Conservation (phyloP, 495 filamentous ascomycete species). For the Penicillium verhagenii region DNA sequence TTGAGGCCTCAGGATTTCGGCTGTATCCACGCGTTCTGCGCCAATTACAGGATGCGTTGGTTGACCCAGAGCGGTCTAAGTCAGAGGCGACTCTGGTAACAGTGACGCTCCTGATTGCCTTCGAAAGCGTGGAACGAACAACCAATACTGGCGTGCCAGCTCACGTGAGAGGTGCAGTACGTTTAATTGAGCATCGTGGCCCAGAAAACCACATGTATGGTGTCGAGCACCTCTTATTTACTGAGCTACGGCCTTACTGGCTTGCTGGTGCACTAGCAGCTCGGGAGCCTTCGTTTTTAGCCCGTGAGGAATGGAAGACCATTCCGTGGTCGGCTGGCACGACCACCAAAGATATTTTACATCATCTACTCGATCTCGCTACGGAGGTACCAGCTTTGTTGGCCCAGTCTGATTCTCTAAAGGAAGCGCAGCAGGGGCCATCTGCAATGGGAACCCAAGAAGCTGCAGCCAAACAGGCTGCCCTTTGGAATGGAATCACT, state of each 20-base stretch:
- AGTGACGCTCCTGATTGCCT: constrained; percentile 44
- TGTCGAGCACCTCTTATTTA: constrained; percentile 45
- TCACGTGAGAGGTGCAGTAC: constrained; percentile 43
- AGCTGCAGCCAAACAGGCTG: constrained; percentile 34
- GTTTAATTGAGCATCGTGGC: constrained; percentile 45
- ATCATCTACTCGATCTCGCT: constrained; percentile 42
- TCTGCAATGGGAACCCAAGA: constrained; percentile 33
- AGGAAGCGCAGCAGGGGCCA: constrained; percentile 15
- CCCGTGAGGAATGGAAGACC: constrained; percentile 43
- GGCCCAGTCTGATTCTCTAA: constrained; percentile 33
- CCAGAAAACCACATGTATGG: constrained; percentile 47
- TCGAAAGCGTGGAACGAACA: constrained; percentile 48
- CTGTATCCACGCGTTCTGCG: constrained; percentile 42
- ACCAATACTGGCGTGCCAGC: constrained; percentile 34
- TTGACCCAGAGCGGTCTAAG: constrained; percentile 40
- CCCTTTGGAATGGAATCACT: constrained; percentile 38
- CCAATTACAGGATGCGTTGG: constrained; percentile 38
- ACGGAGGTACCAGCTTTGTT: constrained; percentile 38
- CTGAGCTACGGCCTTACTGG: constrained; percentile 47
- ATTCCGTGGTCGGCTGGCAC: constrained; percentile 44
- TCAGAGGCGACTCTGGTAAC: constrained; percentile 46
- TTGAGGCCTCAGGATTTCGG: constrained; percentile 39
- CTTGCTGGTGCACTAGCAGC: constrained; percentile 34
- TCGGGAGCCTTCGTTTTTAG: constrained; percentile 38
- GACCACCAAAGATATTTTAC: constrained; percentile 42